phyloP scores from a whole-genome alignment of 2,329 filamentous ascomycete genomes.

The Hypoxylon sp. region DNA sequence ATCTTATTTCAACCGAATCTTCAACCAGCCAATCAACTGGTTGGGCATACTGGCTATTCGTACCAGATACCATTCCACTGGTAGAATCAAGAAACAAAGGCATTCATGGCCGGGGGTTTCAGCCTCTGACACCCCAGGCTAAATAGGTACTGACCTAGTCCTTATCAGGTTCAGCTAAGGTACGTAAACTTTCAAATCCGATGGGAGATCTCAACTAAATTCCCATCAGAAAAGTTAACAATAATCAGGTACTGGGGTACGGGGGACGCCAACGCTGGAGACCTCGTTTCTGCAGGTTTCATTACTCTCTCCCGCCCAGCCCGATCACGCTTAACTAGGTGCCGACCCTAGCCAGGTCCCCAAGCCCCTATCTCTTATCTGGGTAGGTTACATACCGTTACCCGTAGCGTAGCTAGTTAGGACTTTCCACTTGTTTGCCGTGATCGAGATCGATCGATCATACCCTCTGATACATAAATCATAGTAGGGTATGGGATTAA shows the following conservation, averaged over 20 bases:
- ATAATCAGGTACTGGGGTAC: background rate
- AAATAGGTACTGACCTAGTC: constrained; percentile 9
- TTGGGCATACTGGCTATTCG: background rate
- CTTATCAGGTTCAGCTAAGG: constrained; percentile 22
- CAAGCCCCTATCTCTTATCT: constrained; percentile 8
- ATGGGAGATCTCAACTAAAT: constrained; percentile 18
- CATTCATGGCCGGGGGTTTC: constrained; percentile 22
- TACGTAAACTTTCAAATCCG: constrained; percentile 24
- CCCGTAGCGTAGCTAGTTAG: constrained; percentile 6
- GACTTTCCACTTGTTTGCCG: constrained; percentile 8
- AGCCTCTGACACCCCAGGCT: constrained; percentile 27
- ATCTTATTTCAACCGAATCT: constrained; percentile 20
- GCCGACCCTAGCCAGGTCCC: constrained; percentile 14
- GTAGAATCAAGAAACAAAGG: constrained; percentile 34
- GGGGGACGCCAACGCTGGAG: background rate
- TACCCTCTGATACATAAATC: constrained; percentile 12
- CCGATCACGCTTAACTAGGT: constrained; percentile 26
- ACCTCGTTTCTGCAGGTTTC: constrained; percentile 18
- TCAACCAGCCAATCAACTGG: constrained; percentile 17
- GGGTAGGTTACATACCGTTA: constrained; percentile 34
- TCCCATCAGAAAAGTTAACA: constrained; percentile 11
- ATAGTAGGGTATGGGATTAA: constrained; percentile 2
- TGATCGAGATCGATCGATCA: constrained; percentile 41
- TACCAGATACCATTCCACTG: constrained; percentile 11
- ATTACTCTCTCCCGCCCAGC: constrained; percentile 1